These are phyloP conservation scores for Draba incana DNA, from an alignment of 345 rosid species.

Conservation along the genomic window DNA sequence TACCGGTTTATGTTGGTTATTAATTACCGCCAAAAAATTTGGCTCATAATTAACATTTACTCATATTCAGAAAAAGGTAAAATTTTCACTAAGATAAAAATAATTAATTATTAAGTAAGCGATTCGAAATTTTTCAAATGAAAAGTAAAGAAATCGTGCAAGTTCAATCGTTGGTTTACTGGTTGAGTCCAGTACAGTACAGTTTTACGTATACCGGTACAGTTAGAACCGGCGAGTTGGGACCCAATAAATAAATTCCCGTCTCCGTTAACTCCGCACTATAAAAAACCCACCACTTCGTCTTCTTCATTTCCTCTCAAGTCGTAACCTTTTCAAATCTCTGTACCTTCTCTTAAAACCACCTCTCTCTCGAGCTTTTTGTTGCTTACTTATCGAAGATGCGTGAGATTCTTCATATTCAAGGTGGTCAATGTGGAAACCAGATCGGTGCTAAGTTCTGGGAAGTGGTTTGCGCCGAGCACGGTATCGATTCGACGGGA, in stretches of 20 bases:
- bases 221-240: conserved; percentile 26
- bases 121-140: not conserved
- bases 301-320: conserved; percentile 30
- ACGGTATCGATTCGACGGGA: conserved; percentile 72
- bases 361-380: not conserved
- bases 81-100: not conserved
- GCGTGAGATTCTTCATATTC: conserved; percentile 82
- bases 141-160: not conserved
- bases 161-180: not conserved
- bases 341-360: not conserved
- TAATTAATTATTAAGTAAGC: not conserved
- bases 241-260: not conserved
- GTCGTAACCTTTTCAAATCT: conserved; percentile 9
- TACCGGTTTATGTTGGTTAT: conserved; percentile 20
- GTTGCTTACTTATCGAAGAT: conserved; percentile 39
- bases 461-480: conserved; percentile 55
- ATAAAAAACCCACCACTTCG: conserved; percentile 37
- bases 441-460: conserved; percentile 68
- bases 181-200: conserved; percentile 21
- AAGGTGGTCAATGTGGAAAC: conserved; percentile 82
- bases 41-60: not conserved
- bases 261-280: conserved; percentile 41
- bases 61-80: not conserved
- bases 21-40: not conserved
- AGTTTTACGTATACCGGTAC: not conserved